These are phyloP conservation scores for Cryptococcus jaspeensis DNA, from an alignment of 1,284 basidiomycete genomes.

Conservation along the genomic window DNA sequence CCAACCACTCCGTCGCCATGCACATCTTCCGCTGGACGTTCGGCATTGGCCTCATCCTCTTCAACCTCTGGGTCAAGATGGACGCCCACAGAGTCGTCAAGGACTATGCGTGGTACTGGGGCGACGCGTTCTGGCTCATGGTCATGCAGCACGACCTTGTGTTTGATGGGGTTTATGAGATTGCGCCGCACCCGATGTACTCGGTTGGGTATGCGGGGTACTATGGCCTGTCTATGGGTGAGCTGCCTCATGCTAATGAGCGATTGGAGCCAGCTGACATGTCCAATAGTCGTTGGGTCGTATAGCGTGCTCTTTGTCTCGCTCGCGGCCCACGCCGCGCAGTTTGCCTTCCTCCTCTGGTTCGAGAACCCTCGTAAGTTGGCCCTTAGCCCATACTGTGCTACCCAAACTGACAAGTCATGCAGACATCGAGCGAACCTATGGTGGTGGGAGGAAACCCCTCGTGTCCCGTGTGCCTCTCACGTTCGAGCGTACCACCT, in stretches of 20 bases:
- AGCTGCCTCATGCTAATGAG: conserved; percentile 34
- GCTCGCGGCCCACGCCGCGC: conserved; percentile 86
- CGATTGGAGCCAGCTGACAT: background rate
- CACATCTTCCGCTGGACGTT: conserved; percentile 86
- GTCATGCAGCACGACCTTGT: conserved; percentile 68
- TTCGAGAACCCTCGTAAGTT: conserved; percentile 94
- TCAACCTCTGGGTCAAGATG: conserved; percentile 98
- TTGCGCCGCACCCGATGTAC: conserved; percentile 57
- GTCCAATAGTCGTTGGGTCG: conserved; percentile 55
- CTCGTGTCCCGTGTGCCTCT: conserved; percentile 79
- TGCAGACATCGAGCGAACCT: conserved; percentile 85
- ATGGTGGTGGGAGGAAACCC: conserved; percentile 76
- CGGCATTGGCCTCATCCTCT: conserved; percentile 79
- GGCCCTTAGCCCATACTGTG: background rate
- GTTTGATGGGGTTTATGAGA: conserved; percentile 96
- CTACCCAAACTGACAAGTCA: background rate
- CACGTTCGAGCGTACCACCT: conserved; percentile 24
- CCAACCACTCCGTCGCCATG: conserved; percentile 67
- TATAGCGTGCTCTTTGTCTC: conserved; percentile 91
- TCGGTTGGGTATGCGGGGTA: conserved; percentile 90
- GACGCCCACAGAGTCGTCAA: conserved; percentile 97
- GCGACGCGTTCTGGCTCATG: conserved; percentile 85
- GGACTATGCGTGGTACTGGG: conserved; percentile 89
- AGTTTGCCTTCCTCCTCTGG: conserved; percentile 93
- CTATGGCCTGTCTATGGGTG: conserved; percentile 75